Base-by-base conservation (phyloP, 1,284 basidiomycete genomes). In the Rhodotorula sp. region DNA sequence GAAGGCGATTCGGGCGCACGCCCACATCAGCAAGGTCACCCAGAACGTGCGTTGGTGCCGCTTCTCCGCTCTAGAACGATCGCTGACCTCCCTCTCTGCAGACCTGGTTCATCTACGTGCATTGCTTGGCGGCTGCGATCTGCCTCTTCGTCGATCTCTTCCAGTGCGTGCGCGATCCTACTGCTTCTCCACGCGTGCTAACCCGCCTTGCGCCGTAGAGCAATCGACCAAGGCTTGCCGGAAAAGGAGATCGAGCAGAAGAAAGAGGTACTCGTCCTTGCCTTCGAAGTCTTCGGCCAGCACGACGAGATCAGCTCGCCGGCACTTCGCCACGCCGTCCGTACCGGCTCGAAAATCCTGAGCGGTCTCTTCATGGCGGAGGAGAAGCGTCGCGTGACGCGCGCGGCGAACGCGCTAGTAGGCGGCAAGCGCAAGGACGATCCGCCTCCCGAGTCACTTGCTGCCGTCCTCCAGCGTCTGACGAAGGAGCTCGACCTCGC, bases 351-450 rank as follows among this genome's bases (percentile, higher is more conserved):
- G n/a, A 60, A 55, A 30, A 69, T 73, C 47, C 50, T 73, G 24
- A 63, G 65, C 48, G 72, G 72, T 1, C 54, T 74, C 6, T 71
- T 74, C 55, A 62, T 69, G 56, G 72, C 67, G 5, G 67, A 59
- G 24, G 69, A 74, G 16, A 65, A 69, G 51, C 67, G 69, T 0
- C 59, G 72, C 1, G 64, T 65, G 10, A 65, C 68, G 0, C 59
- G 71, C 0, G 71, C 68, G 2, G 71, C 71, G 6, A 52, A 30
- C 2, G 64, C 65, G 4, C 63, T 72, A 10, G 53, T 66, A 30
- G 44, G 51, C 8, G 51, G 52, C 28, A 18, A 28, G 2, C 44
- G 30, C 7, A 11, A 34, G 11, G 24, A 8, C n/a, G 34, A 55
- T 13, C 11, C 62, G 5, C 20, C 58, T 18, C 26, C 28, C 30